phyloP scores from a whole-genome alignment of 805 yeast species.

The Starmerella apis region DNA sequence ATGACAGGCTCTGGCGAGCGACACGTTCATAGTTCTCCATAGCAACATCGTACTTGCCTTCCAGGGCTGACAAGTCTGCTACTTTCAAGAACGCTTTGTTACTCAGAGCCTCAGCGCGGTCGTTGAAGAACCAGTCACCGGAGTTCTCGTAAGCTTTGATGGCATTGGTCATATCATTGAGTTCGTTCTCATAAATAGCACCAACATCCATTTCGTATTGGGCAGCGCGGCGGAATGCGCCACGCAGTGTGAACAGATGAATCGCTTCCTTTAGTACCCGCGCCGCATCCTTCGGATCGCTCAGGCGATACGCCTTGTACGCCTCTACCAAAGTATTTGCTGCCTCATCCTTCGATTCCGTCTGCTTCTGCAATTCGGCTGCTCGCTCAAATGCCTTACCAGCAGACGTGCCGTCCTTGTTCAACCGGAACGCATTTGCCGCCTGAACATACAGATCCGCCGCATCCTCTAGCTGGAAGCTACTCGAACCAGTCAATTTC shows the following conservation, averaged over 20 bases:
- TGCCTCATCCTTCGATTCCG: slow-evolving; percentile 77
- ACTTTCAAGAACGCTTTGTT: slow-evolving; percentile 80
- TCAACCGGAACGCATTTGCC: slow-evolving; percentile 76
- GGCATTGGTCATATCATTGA: slow-evolving; percentile 59
- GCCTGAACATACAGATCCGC: slow-evolving; percentile 84
- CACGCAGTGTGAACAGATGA: slow-evolving; percentile 72
- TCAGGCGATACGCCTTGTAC: slow-evolving; percentile 69
- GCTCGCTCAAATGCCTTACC: slow-evolving; percentile 81
- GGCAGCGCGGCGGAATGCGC: slow-evolving; percentile 95
- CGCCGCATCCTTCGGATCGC: slow-evolving; percentile 66
- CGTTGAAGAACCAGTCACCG: slow-evolving; percentile 91
- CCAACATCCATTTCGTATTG: slow-evolving; percentile 87
- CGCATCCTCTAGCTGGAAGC: slow-evolving; percentile 76
- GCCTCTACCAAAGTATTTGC: slow-evolving; percentile 86
- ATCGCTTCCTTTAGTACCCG: slow-evolving; percentile 67
- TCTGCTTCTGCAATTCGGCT: slow-evolving; percentile 63
- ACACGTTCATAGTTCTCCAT: slow-evolving; percentile 66
- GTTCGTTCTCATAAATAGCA: slow-evolving; percentile 66
- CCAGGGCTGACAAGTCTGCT: slow-evolving; percentile 75
- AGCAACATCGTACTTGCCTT: slow-evolving; percentile 66
- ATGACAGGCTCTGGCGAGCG: slow-evolving; percentile 64
- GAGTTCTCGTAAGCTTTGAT: slow-evolving; percentile 76
- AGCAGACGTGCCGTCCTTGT: slow-evolving; percentile 57
- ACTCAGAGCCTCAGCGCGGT: slow-evolving; percentile 82
- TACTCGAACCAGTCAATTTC: slow-evolving; percentile 44